Evolutionary conservation across 225 moss, liverwort and hornwort species (phyloP), one percentile per base, ranked within the genome.

Genomic region (Antitrichia curtipendula): DNA sequence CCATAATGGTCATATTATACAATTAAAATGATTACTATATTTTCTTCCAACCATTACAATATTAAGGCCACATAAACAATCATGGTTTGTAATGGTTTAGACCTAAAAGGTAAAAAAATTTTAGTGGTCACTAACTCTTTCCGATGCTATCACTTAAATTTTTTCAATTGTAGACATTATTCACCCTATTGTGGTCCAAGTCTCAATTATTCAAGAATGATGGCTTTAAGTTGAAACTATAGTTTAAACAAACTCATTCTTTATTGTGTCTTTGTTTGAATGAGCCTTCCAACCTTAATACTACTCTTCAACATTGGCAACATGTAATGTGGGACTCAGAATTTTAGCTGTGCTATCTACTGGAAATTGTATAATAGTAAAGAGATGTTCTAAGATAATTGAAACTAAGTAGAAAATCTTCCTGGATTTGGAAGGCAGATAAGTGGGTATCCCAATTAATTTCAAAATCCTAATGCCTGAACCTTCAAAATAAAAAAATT

Each of bases 11-110:
- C 18, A 57, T 40, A 0, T 19, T 54, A 24, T 53, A 6, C 16
- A 53, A 78, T 7, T 25, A 15, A 14, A 75, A 24, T 54, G 16
- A 4, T 76, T n/a, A 54, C 0, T 0, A 0, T 25, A 0, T 77
- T 4, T n/a, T n/a, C 2, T 24, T 54, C 16, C 16, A 54, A n/a
- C 1, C 0, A 25, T 1, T 54, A 6, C n/a, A n/a, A 16, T 2
- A 0, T 76, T 0, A 14, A 76, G 6, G 24, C 1, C 0, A 0
- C 2, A n/a, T 3, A 77, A 77, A 16, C 2, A n/a, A n/a, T 36
- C 5, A 36, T 15, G 18, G 40, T 78, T n/a, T 36, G 6, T 76
- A 15, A 36, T n/a, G 16, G 2, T 76, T 36, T 20, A 49, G 3
- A 22, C 3, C 1, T 52, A 0, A 34, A 52, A 31, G 6, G 8